Evolutionary conservation across 1,284 basidiomycete species (phyloP), one percentile per base, ranked within the genome.

Genomic region (Stygiomarasmius scandens): DNA sequence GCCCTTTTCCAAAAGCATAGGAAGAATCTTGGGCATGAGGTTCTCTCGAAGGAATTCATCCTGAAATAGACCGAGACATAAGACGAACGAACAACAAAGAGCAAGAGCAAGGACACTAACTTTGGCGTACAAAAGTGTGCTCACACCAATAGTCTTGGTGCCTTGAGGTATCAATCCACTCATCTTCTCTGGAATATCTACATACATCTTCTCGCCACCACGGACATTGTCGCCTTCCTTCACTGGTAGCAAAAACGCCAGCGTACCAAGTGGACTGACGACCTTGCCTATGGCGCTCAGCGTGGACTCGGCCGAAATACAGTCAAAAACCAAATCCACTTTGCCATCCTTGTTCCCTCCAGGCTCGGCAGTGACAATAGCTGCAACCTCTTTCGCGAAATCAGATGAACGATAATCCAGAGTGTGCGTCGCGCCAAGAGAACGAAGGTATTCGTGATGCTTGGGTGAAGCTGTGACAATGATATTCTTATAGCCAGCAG

Each of bases 161-260:
- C 64, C 70, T 52, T 74, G 63, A 5, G 70, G 62, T 55, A 71
- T 62, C 14, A 58, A 49, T 24, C 63, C 58, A 9, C 66, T 60
- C 2, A 74, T 72, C n/a, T 78, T 41, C 36, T 70, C 72, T 50
- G 66, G 57, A 49, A 64, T 60, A 4, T 41, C 38, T 64, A 80
- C 68, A 11, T 74, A 62, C 32, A 67, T 66, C 1, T 67, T 70
- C 2, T 61, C 56, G 1, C 64, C 67, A 36, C 67, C 69, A 4
- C 69, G 71, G 19, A 81, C 64, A 1, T 67, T 68, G 19, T 68
- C 68, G 12, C 77, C 77, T 53, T 73, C 70, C 64, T 83, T 83
- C 54, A 81, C 67, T 0, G 83, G 82, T 25, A 81, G 57, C n/a
- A 84, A 67, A 14, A 82, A 58, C n/a, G 80, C 80, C 2, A 82